These are phyloP conservation scores for Podila minutissima DNA, from an alignment of 192 early-diverging fungal species.

Conservation along the genomic window DNA sequence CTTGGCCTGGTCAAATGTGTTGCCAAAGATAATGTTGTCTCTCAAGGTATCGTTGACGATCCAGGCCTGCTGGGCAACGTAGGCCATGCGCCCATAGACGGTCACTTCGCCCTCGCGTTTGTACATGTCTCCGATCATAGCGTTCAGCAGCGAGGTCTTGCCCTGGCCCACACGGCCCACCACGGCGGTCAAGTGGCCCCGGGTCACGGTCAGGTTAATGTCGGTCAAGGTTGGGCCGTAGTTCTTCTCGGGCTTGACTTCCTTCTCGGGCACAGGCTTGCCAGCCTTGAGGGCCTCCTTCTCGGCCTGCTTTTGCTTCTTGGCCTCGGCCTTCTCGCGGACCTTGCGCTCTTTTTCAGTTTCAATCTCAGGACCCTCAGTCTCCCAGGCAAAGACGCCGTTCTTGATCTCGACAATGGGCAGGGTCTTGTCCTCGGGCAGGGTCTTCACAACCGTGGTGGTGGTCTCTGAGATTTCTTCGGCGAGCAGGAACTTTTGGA, in stretches of 20 bases:
- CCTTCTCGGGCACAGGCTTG: slow-evolving; percentile 32
- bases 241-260: slow-evolving; percentile 21
- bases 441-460: background rate
- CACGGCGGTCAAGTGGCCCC: slow-evolving; percentile 75
- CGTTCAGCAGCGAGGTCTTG: slow-evolving; percentile 56
- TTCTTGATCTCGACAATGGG: slow-evolving; percentile 35
- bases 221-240: slow-evolving; percentile 35
- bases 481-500: slow-evolving; percentile 39
- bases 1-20: slow-evolving; percentile 71
- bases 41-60: slow-evolving; percentile 89
- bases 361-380: slow-evolving; percentile 28
- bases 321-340: slow-evolving; percentile 25
- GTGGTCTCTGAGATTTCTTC: slow-evolving; percentile 27
- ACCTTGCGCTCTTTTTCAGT: slow-evolving; percentile 26
- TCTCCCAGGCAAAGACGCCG: slow-evolving; percentile 39
- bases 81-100: slow-evolving; percentile 75
- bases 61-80: slow-evolving; percentile 80
- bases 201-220: slow-evolving; percentile 46
- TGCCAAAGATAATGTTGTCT: slow-evolving; percentile 94
- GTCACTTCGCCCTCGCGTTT: slow-evolving; percentile 67
- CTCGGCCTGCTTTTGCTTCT: slow-evolving; percentile 31
- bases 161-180: slow-evolving; percentile 82
- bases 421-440: slow-evolving; percentile 27
- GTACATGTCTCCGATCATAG: slow-evolving; percentile 90
- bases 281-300: slow-evolving; percentile 39